A percentile compares a stretch with the other conserved stretches of the same genome.
Evolutionary conservation across 2,329 filamentous ascomycete genomes (phyloP).

Genomic region (Fusarium tjaetaba): DNA sequence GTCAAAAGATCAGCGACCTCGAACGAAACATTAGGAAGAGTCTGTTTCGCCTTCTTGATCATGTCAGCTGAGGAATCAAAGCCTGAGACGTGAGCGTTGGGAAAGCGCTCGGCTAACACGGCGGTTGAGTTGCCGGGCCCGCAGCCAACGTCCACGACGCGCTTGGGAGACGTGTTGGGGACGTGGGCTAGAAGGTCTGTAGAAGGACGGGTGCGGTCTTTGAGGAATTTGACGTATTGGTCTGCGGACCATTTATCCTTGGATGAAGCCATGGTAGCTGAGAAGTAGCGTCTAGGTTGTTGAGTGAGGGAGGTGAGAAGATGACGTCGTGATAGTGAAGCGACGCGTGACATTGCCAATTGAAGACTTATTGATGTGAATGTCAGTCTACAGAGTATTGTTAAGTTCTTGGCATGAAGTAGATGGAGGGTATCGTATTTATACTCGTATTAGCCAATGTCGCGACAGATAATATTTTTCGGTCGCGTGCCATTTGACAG

Average conservation of each 20-base stretch:
- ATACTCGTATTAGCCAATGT: background rate
- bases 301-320: background rate
- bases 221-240: conserved; percentile 66
- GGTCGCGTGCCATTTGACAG: background rate
- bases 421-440: background rate
- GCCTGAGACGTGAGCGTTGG: conserved; percentile 57
- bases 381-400: background rate
- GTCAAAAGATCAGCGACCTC: conserved; percentile 55
- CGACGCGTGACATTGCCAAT: background rate
- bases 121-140: conserved; percentile 68
- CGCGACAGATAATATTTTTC: background rate
- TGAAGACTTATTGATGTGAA: background rate
- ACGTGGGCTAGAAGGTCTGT: conserved; percentile 63
- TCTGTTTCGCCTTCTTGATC: conserved; percentile 58
- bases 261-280: conserved; percentile 3
- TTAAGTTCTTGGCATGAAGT: rapidly evolving
- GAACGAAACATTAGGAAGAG: conserved; percentile 57
- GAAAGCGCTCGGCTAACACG: conserved; percentile 59
- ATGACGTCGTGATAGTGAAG: conserved; percentile 13
- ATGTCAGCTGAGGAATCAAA: conserved; percentile 67
- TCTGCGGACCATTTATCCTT: conserved; percentile 59
- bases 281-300: conserved; percentile 2
- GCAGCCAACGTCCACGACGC: conserved; percentile 67
- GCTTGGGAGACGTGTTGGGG: conserved; percentile 50
- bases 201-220: conserved; percentile 62